A percentile compares a stretch with the other conserved stretches of the same genome.
These are phyloP conservation scores for Neodidymelliopsis sp. DNA, from an alignment of 2,329 filamentous ascomycete species.

Conservation along the genomic window DNA sequence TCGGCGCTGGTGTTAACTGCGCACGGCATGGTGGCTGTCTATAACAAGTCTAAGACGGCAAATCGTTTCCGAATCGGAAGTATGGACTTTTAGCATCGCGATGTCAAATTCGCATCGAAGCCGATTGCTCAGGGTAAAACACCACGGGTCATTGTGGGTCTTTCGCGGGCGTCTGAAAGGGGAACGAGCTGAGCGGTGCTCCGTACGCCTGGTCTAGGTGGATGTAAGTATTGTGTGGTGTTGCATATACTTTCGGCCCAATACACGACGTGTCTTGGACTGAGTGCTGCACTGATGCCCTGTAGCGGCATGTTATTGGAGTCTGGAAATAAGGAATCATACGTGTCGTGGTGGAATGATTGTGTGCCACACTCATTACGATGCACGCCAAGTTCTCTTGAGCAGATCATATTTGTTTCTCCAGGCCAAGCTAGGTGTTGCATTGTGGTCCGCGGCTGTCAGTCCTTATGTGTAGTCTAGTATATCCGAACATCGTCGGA, in stretches of 20 bases:
- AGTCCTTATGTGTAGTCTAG: not conserved
- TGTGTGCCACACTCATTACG: not conserved
- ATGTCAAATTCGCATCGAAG: conserved; percentile 2
- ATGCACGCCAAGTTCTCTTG: not conserved
- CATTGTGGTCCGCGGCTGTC: not conserved
- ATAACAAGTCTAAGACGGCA: not conserved
- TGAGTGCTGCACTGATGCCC: conserved; percentile 1
- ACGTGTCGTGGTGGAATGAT: not conserved
- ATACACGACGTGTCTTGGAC: not conserved
- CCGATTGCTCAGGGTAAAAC: conserved; percentile 1
- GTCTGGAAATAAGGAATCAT: not conserved
- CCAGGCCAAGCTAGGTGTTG: not conserved
- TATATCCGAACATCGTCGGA: conserved; percentile 3
- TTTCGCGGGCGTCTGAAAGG: not conserved
- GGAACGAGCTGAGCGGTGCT: not conserved
- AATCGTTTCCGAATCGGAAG: not conserved
- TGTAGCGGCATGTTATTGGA: conserved; percentile 6
- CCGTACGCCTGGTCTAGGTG: not conserved
- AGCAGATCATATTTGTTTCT: not conserved
- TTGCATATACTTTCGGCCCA: conserved; percentile 4
- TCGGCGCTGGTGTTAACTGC: not conserved
- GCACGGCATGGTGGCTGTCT: not conserved
- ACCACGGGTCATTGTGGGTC: not conserved
- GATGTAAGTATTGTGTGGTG: too few species aligned
- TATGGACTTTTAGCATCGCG: conserved; percentile 11